Evolutionary conservation across 139 green algal species (phyloP).

Genomic region (Chlorokybus atmophyticus): DNA sequence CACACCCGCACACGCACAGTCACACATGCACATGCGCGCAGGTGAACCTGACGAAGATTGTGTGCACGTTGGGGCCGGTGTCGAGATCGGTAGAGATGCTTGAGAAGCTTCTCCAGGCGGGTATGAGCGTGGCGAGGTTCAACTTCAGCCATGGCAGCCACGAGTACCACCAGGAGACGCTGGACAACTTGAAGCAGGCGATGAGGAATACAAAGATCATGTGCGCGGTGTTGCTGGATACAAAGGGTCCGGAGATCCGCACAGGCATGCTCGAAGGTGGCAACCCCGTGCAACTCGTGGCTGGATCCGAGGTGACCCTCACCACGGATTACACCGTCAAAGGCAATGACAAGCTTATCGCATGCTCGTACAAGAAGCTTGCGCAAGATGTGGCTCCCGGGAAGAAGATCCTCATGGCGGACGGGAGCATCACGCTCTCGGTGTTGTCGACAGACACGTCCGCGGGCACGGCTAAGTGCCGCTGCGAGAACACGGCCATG

Average conservation of each 20-base stretch:
- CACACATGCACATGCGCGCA: too few species aligned
- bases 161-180: conserved; percentile 92
- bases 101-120: conserved; percentile 72
- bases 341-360: conserved; percentile 65
- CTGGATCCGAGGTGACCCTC: conserved; percentile 10
- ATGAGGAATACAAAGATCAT: conserved; percentile 82
- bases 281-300: conserved; percentile 18
- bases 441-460: conserved; percentile 45
- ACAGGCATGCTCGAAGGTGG: conserved; percentile 70
- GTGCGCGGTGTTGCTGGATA: conserved; percentile 97
- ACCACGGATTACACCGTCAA: conserved; percentile 82
- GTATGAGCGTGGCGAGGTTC: conserved; percentile 91
- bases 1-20: too few species aligned
- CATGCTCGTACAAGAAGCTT: conserved; percentile 46
- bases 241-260: conserved; percentile 95
- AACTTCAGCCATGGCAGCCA: conserved; percentile 92
- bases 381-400: conserved; percentile 54
- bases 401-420: conserved; percentile 74
- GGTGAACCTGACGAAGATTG: conserved; percentile 59
- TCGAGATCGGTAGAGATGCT: conserved; percentile 58
- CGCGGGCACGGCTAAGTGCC: conserved; percentile 9
- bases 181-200: conserved; percentile 69
- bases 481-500: conserved; percentile 75
- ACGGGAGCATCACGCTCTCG: conserved; percentile 89
- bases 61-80: conserved; percentile 84